These are phyloP conservation scores for Trichoderma lentiforme DNA, from an alignment of 2,329 filamentous ascomycete genomes.

Conservation along the genomic window DNA sequence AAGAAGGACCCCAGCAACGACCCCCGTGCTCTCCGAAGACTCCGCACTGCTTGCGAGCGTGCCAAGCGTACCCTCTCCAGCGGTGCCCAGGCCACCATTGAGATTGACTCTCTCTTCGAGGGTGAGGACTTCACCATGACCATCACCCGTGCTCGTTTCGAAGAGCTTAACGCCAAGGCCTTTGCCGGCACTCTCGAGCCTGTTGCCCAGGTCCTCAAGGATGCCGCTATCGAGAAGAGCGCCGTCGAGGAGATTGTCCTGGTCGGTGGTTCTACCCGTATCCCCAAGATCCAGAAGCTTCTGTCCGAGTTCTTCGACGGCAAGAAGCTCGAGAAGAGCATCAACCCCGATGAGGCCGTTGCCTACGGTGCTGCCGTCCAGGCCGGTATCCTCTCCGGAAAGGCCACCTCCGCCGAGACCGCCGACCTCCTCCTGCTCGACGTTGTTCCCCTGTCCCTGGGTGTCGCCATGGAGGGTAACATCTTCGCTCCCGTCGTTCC, in stretches of 20 bases:
- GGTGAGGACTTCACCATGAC: slow-evolving; percentile 96
- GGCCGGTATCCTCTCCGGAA: slow-evolving; percentile 97
- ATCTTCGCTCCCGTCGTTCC: slow-evolving; percentile 94
- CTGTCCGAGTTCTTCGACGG: slow-evolving; percentile 98
- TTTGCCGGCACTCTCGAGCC: slow-evolving; percentile 93
- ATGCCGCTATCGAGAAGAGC: slow-evolving; percentile 81
- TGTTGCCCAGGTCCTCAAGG: slow-evolving; percentile 94
- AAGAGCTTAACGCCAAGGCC: slow-evolving; percentile 94
- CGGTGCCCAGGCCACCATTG: slow-evolving; percentile 94
- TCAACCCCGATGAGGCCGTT: slow-evolving; percentile 99
- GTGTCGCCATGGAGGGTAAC: slow-evolving; percentile 99
- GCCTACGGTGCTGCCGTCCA: slow-evolving; percentile 98
- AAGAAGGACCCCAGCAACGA: slow-evolving; percentile 82
- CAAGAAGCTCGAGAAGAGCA: slow-evolving; percentile 99
- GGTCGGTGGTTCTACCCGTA: slow-evolving; percentile 98
- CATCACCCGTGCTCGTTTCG: slow-evolving; percentile 98
- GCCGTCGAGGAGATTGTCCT: slow-evolving; percentile 98
- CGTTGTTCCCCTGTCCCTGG: slow-evolving; percentile 91
- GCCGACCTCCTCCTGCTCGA: slow-evolving; percentile 92
- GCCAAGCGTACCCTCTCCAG: slow-evolving; percentile 98
- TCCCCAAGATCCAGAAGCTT: slow-evolving; percentile 98
- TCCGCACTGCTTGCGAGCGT: slow-evolving; percentile 97
- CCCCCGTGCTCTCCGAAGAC: slow-evolving; percentile 87
- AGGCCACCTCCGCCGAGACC: slow-evolving; percentile 93
- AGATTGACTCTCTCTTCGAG: slow-evolving; percentile 98